Evolutionary conservation across 306 rosid species (phyloP), one percentile per base, ranked within the genome.

Genomic region (Sicyos edulis): DNA sequence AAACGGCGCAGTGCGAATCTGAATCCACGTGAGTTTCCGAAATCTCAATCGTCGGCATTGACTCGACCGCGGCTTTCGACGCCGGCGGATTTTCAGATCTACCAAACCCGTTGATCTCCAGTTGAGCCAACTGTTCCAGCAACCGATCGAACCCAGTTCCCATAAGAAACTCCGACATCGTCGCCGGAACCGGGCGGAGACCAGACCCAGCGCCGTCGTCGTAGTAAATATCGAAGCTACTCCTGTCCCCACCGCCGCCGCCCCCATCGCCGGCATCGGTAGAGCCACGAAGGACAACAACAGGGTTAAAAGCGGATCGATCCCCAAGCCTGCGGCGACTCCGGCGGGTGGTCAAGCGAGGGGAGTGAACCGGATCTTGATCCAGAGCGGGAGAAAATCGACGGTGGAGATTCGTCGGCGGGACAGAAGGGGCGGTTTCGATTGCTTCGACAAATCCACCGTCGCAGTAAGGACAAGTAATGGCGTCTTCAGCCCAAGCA

Each of bases 1-100:
- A 93, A 0, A 93, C 98, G 0, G 98, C 97, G 72, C 98, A 93
- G 93, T 91, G 97, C 5, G 84, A 76, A 14, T 93, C 98, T 7
- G 78, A 71, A 2, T 72, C 59, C 8, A 90, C 83, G 2, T 87
- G 97, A 3, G 50, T 21, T 4, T 82, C 93, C 1, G 32, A 79
- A 78, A 93, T 93, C 82, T 79, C 85, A 29, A 93, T 26, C 26
- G 84, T 82, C n/a, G 98, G 98, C 88, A 93, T 89, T 11, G 96
- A 83, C 42, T 90, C 98, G 10, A 90, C 79, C 29, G 97, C 96
- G 15, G 91, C 83, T 42, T 93, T 93, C 0, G 98, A 88, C 1
- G 98, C 97, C 19, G 97, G 96, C 24, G 95, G 96, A 40, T 93
- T 93, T 80, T 90, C 98, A 62, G 87, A 78, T 22, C 89, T 82